Evolutionary conservation across 2,329 filamentous ascomycete species (phyloP), one percentile per base, ranked within the genome.

Genomic region (Taxawa tesnikishii): DNA sequence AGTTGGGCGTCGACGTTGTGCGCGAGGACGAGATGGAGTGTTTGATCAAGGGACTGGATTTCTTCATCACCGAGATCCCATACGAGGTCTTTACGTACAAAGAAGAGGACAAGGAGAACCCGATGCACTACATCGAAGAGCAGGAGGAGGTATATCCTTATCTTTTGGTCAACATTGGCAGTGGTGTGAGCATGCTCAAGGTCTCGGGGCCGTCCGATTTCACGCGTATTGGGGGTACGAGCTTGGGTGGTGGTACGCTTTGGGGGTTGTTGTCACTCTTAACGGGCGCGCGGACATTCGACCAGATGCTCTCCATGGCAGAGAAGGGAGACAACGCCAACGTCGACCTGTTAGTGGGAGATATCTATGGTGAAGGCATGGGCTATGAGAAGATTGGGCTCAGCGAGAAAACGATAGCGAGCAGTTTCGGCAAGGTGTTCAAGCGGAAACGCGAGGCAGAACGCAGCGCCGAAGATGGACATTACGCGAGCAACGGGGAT

Each of bases 21-120:
- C 70, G 85, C 26, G 90, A 96, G 58, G 90, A 98, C 50, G 90
- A 98, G 61, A 98, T 98, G 90, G 85, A 94, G 56, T 98, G 90
- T 53, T 63, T 98, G 37, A 98, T 98, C 42, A 39, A 46, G 84
- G 85, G 88, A 12, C 75, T 98, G 26, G 90, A 98, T 55, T 98
- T 96, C 63, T 96, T 98, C 67, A 96, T 96, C 51, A 93, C 84
- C 43, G 87, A 96, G 54, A 96, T 98, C 38, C 90, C 90, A 13
- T 76, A 81, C 45, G 90, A 98, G 59, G 88, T 98, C 33, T 98
- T 98, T 51, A 94, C 85, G 13, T 96, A 96, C 59, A 87, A 81
- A 52, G 88, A 93, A 54, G 72, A 73, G 10, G 45, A 62, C 37
- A 49, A 55, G 19, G 79, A 90, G 9, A 47, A 50, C 46, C 85